These are phyloP conservation scores for Emiliania huxleyi DNA, from an alignment of 78 protist species.

Conservation along the genomic window DNA sequence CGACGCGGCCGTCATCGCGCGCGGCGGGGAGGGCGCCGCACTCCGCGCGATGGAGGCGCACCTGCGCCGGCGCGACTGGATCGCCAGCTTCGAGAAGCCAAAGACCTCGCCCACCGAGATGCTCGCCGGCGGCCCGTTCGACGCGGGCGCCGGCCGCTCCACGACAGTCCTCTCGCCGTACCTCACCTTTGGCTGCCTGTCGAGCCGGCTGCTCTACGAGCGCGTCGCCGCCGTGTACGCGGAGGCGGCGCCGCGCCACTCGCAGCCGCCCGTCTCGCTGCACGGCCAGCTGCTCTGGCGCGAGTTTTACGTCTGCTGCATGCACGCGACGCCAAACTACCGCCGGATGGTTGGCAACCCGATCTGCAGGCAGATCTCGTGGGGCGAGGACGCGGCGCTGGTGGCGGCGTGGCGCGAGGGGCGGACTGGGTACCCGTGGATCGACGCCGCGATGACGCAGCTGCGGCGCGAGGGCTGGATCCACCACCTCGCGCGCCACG, in stretches of 20 bases:
- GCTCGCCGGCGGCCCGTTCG: neutral
- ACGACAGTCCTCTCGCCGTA: conserved; percentile 48
- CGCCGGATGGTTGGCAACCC: conserved; percentile 21
- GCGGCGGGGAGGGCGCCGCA: conserved; percentile 49
- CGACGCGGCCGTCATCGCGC: neutral
- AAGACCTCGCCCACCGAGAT: conserved; percentile 9
- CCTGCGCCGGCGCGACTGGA: neutral
- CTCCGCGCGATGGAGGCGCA: neutral
- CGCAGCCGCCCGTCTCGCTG: conserved; percentile 50
- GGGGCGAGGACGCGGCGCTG: neutral
- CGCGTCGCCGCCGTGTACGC: neutral
- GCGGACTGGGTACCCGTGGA: conserved; percentile 61
- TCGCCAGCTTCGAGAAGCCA: conserved; percentile 43
- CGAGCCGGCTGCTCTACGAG: conserved; percentile 21
- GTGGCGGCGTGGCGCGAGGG: conserved; percentile 17
- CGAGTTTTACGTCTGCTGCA: conserved; percentile 28
- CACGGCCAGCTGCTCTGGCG: conserved; percentile 55
- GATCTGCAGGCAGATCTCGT: conserved; percentile 41
- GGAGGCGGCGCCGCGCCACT: neutral
- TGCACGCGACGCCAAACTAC: conserved; percentile 2
- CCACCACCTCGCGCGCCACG: conserved; percentile 62
- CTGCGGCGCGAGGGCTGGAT: conserved; percentile 53
- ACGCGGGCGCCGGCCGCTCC: neutral
- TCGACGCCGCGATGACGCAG: conserved; percentile 61
- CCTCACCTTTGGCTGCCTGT: conserved; percentile 55